These are phyloP conservation scores for Jaapia argillacea DNA, from an alignment of 768 basidiomycete species.

Conservation along the genomic window DNA sequence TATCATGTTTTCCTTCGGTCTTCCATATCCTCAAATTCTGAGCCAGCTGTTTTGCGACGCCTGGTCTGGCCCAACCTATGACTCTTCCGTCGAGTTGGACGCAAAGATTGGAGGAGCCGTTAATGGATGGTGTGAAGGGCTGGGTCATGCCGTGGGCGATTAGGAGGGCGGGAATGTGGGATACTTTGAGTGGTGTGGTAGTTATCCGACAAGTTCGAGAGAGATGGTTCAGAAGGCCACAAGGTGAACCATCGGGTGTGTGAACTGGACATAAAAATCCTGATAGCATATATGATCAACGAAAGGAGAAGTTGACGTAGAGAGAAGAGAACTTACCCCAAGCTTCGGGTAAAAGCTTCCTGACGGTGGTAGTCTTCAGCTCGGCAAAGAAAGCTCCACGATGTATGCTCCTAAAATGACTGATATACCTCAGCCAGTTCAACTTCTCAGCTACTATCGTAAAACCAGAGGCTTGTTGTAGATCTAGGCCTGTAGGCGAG, in stretches of 20 bases:
- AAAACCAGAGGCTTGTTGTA: slow-evolving; percentile 97
- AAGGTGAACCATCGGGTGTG: slow-evolving; percentile 96
- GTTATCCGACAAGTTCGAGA: slow-evolving; percentile 89
- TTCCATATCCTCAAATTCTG: slow-evolving; percentile 86
- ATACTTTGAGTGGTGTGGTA: slow-evolving; percentile 62
- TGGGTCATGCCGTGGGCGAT: slow-evolving; percentile 91
- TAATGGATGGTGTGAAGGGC: slow-evolving; percentile 66
- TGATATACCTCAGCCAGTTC: slow-evolving; percentile 97
- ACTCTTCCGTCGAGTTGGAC: slow-evolving; percentile 94
- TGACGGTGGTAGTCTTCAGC: slow-evolving; percentile 94
- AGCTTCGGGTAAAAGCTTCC: slow-evolving; percentile 92
- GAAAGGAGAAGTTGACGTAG: slow-evolving; percentile 1
- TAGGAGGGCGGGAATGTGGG: slow-evolving; percentile 76
- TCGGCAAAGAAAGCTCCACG: slow-evolving; percentile 99
- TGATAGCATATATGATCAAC: slow-evolving; percentile 17
- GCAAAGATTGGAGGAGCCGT: slow-evolving; percentile 74
- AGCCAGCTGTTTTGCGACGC: slow-evolving; percentile 72
- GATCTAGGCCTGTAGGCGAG: slow-evolving; percentile 89
- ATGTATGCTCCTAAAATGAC: slow-evolving; percentile 97
- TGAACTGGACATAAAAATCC: slow-evolving; percentile 98
- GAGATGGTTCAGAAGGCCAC: slow-evolving; percentile 94
- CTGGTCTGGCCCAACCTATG: slow-evolving; percentile 84
- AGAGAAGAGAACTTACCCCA: slow-evolving; percentile 58
- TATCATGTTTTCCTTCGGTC: slow-evolving; percentile 70
- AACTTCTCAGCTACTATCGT: slow-evolving; percentile 98